Evolutionary conservation across 257 asterid species (phyloP).

Genomic region (Solanum lycopersicoides): DNA sequence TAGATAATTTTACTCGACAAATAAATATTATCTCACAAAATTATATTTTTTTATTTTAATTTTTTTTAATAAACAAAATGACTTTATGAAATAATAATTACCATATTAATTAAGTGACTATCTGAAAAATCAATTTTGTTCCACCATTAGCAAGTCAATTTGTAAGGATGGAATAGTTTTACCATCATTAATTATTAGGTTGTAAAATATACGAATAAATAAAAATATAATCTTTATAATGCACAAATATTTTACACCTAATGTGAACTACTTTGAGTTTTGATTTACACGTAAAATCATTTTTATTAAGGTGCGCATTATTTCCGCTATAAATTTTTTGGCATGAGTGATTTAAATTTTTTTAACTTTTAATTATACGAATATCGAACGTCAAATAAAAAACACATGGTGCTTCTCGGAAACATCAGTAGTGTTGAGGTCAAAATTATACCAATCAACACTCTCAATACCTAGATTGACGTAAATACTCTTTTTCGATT

Average conservation of each 20-base stretch:
- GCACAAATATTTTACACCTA: neutral
- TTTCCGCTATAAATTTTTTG: fast-evolving
- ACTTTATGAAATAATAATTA: neutral
- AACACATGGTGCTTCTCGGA: neutral
- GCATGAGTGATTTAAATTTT: neutral
- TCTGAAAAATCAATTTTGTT: neutral
- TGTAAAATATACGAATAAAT: neutral
- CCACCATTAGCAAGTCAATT: too few species aligned
- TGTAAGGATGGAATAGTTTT: too few species aligned
- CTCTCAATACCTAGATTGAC: neutral
- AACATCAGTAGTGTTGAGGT: neutral
- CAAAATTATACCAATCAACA: neutral
- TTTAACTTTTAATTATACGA: fast-evolving
- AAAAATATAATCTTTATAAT: neutral
- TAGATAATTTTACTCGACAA: too few species aligned
- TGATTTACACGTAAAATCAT: neutral
- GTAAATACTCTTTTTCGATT: neutral
- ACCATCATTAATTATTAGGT: neutral
- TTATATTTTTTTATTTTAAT: neutral
- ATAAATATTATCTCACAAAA: neutral
- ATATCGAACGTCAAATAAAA: neutral
- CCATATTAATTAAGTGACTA: neutral
- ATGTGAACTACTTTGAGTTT: neutral
- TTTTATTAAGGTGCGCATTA: neutral
- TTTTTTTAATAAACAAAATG: neutral